Evolutionary conservation across 768 basidiomycete species (phyloP).

Genomic region (Termitomyces sp.): DNA sequence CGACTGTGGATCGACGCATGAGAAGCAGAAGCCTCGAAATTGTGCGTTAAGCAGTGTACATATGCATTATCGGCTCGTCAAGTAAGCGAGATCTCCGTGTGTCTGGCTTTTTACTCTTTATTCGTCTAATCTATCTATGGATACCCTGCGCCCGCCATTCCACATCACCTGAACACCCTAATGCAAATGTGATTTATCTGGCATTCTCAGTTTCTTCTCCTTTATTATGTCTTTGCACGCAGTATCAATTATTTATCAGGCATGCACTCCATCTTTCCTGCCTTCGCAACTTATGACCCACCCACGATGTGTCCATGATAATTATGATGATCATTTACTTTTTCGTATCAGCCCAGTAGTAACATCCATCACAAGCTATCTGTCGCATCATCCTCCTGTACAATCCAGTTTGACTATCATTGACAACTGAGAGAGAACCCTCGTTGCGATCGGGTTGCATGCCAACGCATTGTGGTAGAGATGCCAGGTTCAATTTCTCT

Average conservation of each 20-base stretch:
- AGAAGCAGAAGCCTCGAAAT: constrained; percentile 19
- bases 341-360: not conserved
- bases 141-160: not conserved
- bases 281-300: not conserved
- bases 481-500: no score
- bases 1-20: constrained; percentile 3
- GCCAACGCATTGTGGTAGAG: no score
- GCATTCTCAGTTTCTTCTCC: not conserved
- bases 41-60: not conserved
- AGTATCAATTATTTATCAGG: constrained; percentile 2
- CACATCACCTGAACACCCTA: not conserved
- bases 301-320: not conserved
- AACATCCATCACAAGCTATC: not conserved
- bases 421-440: not conserved
- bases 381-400: not conserved
- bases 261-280: not conserved
- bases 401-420: not conserved
- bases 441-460: no score
- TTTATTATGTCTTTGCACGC: not conserved
- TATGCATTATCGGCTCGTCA: not conserved
- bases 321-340: not conserved
- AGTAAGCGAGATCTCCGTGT: not conserved
- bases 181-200: not conserved
- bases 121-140: not conserved
- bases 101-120: not conserved